Percentiles rank a stretch among this genome's conserved stretches.
These are phyloP conservation scores for Erysimum pusillum DNA, from an alignment of 441 rosid species.

Conservation along the genomic window DNA sequence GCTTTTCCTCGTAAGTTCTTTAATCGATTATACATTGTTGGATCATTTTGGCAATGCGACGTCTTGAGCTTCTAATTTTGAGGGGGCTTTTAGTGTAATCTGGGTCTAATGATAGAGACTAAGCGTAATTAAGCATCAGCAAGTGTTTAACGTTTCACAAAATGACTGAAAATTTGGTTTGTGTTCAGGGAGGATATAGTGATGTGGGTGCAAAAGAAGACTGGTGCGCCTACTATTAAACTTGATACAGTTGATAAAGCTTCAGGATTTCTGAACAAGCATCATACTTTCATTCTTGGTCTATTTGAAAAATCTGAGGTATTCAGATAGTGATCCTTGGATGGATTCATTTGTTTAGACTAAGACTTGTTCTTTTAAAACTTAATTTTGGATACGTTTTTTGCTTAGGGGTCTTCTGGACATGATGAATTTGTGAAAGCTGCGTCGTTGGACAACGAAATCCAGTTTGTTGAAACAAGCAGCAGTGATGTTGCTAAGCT, in stretches of 20 bases:
- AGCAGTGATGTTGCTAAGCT: slow-evolving; percentile 59
- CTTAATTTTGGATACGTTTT: slow-evolving; percentile 3
- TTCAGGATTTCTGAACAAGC: slow-evolving; percentile 62
- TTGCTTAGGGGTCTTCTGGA: slow-evolving; percentile 60
- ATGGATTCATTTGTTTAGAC: background rate
- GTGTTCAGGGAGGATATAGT: slow-evolving; percentile 75
- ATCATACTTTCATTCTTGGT: slow-evolving; percentile 66
- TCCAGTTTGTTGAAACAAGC: slow-evolving; percentile 86
- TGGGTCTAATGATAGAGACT: too few species aligned
- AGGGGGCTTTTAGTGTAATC: background rate
- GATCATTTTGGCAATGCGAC: slow-evolving; percentile 8
- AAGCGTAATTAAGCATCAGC: too few species aligned
- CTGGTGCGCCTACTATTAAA: slow-evolving; percentile 70
- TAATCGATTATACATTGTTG: background rate
- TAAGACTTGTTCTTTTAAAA: background rate
- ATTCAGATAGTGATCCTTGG: slow-evolving; percentile 35
- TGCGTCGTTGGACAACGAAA: slow-evolving; percentile 70
- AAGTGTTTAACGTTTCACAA: too few species aligned
- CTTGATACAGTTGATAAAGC: slow-evolving; percentile 64
- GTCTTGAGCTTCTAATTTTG: slow-evolving; percentile 11
- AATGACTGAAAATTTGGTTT: slow-evolving; percentile 26
- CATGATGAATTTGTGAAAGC: slow-evolving; percentile 80
- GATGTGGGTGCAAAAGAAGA: slow-evolving; percentile 87
- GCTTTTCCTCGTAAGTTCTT: slow-evolving; percentile 68
- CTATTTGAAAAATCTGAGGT: slow-evolving; percentile 78